phyloP scores from a whole-genome alignment of 441 rosid species.

The Mallotus repandus region DNA sequence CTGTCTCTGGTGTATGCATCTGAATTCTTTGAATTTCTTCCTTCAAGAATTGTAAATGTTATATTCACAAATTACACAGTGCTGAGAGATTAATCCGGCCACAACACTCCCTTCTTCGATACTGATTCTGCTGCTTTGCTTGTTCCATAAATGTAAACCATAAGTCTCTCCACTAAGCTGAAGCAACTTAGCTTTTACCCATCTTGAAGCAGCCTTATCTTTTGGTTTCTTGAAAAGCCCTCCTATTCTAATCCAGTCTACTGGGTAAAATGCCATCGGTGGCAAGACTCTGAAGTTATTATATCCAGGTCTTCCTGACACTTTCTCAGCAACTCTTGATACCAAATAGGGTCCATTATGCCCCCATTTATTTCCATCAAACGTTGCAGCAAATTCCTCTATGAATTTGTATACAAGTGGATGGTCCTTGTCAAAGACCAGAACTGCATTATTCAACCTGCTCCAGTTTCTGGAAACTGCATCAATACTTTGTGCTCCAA shows the following conservation, averaged over 20 bases:
- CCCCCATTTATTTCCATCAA: slow-evolving; percentile 87
- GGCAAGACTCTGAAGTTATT: slow-evolving; percentile 55
- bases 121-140: slow-evolving; percentile 49
- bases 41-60: slow-evolving; percentile 31
- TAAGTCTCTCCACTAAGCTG: slow-evolving; percentile 47
- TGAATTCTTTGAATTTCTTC: background rate
- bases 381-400: slow-evolving; percentile 67
- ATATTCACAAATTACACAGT: slow-evolving; percentile 59
- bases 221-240: slow-evolving; percentile 49
- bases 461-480: slow-evolving; percentile 49
- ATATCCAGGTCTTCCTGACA: slow-evolving; percentile 38
- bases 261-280: slow-evolving; percentile 70
- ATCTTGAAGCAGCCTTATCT: slow-evolving; percentile 32
- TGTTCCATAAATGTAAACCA: slow-evolving; percentile 78
- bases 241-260: slow-evolving; percentile 55
- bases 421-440: slow-evolving; percentile 66
- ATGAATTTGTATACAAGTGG: slow-evolving; percentile 61
- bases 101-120: slow-evolving; percentile 63
- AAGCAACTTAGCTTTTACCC: slow-evolving; percentile 41
- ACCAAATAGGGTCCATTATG: slow-evolving; percentile 84
- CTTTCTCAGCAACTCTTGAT: slow-evolving; percentile 54
- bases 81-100: slow-evolving; percentile 43
- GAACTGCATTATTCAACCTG: slow-evolving; percentile 73
- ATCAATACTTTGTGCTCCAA: slow-evolving; percentile 71
- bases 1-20: background rate